A percentile compares a stretch with the other conserved stretches of the same genome.
phyloP scores from a whole-genome alignment of 805 yeast species.

The Pichia exigua region DNA sequence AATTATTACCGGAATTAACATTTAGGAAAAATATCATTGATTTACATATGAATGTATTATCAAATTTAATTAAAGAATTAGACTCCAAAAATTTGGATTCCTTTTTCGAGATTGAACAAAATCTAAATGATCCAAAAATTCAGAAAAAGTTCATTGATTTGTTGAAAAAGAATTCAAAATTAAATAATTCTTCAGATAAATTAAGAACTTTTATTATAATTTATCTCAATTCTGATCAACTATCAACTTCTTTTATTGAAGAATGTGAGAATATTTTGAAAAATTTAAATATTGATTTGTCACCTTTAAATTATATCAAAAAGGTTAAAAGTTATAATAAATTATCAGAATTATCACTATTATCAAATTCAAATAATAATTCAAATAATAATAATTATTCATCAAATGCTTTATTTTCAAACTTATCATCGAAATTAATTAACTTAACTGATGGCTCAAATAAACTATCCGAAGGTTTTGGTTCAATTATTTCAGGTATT shows the following conservation, averaged over 20 bases:
- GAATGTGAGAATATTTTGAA: conserved; percentile 60
- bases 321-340: conserved; percentile 73
- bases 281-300: conserved; percentile 49
- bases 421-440: conserved; percentile 67
- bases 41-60: conserved; percentile 93
- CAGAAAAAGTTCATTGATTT: conserved; percentile 54
- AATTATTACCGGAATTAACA: conserved; percentile 86
- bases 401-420: conserved; percentile 50
- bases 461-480: conserved; percentile 79
- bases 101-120: conserved; percentile 91
- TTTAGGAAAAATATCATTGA: conserved; percentile 83
- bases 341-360: conserved; percentile 32
- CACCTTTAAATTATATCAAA: conserved; percentile 65
- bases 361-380: conserved; percentile 23
- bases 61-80: conserved; percentile 71
- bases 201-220: conserved; percentile 83
- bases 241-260: conserved; percentile 38
- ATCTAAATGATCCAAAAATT: conserved; percentile 52
- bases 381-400: conserved; percentile 21
- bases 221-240: conserved; percentile 43
- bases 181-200: conserved; percentile 59
- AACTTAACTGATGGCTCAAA: conserved; percentile 64
- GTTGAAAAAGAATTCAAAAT: conserved; percentile 43
- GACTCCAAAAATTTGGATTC: conserved; percentile 85
- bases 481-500: conserved; percentile 79